Evolutionary conservation across 2,329 filamentous ascomycete species (phyloP).

Genomic region (Cladosporium sp.): DNA sequence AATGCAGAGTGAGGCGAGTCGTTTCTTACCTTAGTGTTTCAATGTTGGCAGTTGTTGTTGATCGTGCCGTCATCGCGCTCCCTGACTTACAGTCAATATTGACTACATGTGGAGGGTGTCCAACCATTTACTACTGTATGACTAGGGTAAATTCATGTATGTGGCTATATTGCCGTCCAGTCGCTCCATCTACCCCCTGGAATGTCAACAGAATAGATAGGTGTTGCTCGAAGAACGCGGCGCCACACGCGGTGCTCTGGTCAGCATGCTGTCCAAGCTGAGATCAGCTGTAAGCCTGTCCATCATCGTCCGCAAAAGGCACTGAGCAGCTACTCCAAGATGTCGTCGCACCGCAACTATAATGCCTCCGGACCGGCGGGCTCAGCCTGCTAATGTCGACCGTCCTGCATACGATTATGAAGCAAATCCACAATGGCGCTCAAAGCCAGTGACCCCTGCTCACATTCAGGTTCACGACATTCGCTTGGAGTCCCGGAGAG

Average conservation of each 20-base stretch:
- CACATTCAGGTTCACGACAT: constrained; percentile 44
- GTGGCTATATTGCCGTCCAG: background rate
- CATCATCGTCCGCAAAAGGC: background rate
- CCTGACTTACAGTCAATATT: too few relatives aligned
- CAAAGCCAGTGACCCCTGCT: constrained; percentile 41
- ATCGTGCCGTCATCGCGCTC: background rate
- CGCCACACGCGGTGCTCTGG: constrained; percentile 3
- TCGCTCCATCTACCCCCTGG: background rate
- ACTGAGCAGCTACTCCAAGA: background rate
- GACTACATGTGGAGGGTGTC: too few relatives aligned
- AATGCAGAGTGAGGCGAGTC: background rate
- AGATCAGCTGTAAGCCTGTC: background rate
- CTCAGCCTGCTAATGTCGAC: background rate
- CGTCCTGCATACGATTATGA: constrained; percentile 33
- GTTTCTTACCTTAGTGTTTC: background rate
- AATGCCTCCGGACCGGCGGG: background rate
- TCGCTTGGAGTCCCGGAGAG: constrained; percentile 3
- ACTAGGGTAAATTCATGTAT: background rate
- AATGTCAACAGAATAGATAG: background rate
- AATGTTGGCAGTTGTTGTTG: background rate
- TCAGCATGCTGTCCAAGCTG: constrained; percentile 12
- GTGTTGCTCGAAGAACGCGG: background rate
- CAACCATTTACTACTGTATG: too few relatives aligned
- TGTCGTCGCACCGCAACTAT: background rate
- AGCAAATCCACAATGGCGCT: constrained; percentile 39